Conservation (phyloP, 2,329 filamentous ascomycete species). For the Bisporella sp. region DNA sequence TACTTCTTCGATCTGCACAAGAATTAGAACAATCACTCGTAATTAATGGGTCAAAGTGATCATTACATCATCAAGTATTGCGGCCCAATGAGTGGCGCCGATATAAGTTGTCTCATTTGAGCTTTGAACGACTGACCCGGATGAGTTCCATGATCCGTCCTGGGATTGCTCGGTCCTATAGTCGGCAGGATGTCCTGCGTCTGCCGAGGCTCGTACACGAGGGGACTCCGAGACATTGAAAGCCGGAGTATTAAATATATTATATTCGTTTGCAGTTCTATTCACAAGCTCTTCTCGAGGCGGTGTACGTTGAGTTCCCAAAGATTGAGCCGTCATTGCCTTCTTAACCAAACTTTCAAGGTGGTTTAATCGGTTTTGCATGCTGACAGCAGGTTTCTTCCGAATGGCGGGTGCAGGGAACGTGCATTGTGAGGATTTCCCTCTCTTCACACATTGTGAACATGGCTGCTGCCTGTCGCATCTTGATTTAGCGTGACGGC, state of each 20-base stretch:
- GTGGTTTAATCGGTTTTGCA: constrained; percentile 46
- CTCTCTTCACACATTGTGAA: constrained; percentile 44
- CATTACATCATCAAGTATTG: constrained; percentile 52
- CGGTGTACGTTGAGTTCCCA: background rate
- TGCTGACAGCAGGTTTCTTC: constrained; percentile 34
- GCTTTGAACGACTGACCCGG: constrained; percentile 38
- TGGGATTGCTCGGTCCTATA: background rate
- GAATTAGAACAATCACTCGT: constrained; percentile 1
- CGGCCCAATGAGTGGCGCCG: constrained; percentile 53
- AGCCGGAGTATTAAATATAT: background rate
- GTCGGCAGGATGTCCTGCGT: background rate
- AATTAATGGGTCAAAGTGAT: background rate
- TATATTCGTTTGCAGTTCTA: background rate
- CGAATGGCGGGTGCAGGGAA: constrained; percentile 40
- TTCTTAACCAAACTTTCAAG: constrained; percentile 51
- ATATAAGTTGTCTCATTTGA: constrained; percentile 43
- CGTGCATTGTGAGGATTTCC: constrained; percentile 36
- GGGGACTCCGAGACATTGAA: background rate
- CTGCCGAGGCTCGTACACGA: background rate
- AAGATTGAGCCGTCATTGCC: constrained; percentile 35
- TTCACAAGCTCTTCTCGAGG: background rate
- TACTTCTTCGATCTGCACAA: constrained; percentile 48
- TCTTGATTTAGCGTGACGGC: constrained; percentile 28
- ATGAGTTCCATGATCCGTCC: background rate
- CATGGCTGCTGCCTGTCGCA: constrained; percentile 47